A percentile compares a stretch with the other conserved stretches of the same genome.
phyloP scores from a whole-genome alignment of 176 grass and related monocot genomes.

The Musa troglodytarum region DNA sequence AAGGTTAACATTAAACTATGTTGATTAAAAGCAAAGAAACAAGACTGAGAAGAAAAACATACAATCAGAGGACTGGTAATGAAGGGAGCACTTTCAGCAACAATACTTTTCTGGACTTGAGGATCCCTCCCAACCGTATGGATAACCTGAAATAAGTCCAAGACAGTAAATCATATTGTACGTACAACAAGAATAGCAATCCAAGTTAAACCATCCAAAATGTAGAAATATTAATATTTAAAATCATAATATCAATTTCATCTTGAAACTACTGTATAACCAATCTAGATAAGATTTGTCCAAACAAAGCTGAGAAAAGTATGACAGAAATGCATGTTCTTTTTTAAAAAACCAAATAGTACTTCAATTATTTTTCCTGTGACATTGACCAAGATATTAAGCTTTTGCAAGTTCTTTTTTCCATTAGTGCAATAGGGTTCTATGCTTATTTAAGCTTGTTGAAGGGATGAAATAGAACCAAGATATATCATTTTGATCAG shows the following conservation, averaged over 20 bases:
- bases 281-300: too few relatives aligned
- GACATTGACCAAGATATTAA: too few relatives aligned
- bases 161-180: background rate
- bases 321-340: background rate
- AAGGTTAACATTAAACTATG: background rate
- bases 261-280: background rate
- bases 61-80: conserved; percentile 63
- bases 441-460: too few relatives aligned
- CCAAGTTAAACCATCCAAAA: too few relatives aligned
- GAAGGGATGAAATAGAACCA: too few relatives aligned
- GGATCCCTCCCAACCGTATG: conserved; percentile 78
- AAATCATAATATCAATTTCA: background rate
- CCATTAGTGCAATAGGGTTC: too few relatives aligned
- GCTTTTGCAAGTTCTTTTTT: too few relatives aligned
- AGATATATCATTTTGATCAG: too few relatives aligned
- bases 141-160: conserved; percentile 51
- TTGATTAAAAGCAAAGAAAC: background rate
- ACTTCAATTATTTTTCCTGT: too few relatives aligned
- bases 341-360: too few relatives aligned
- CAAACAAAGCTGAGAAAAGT: background rate
- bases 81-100: conserved; percentile 64
- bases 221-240: too few relatives aligned
- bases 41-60: conserved; percentile 7
- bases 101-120: conserved; percentile 63
- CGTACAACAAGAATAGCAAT: background rate